Evolutionary conservation across 331 rosid species (phyloP).

Genomic region (Prunus yedoensis): DNA sequence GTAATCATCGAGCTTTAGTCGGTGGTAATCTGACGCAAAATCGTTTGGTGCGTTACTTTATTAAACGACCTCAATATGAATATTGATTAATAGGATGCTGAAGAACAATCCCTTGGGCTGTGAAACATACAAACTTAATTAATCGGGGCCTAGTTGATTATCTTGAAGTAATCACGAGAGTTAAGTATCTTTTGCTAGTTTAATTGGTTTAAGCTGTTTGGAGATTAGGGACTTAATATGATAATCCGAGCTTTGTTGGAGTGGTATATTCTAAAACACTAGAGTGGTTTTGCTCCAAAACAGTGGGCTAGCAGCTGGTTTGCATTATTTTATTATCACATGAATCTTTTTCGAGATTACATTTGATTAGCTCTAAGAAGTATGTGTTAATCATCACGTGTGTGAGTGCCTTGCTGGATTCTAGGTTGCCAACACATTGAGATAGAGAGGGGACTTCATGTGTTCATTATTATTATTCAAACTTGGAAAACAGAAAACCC

Average conservation of each 20-base stretch:
- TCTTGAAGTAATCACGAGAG: slow-evolving; percentile 14
- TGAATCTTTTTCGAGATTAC: background rate
- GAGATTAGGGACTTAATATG: background rate
- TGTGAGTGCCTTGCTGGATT: background rate
- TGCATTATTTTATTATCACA: slow-evolving; percentile 17
- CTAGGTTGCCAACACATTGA: background rate
- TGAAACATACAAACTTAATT: background rate
- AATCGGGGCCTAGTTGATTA: background rate
- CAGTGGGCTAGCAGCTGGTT: slow-evolving; percentile 40
- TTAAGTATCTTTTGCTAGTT: slow-evolving; percentile 1
- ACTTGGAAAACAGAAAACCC: no score
- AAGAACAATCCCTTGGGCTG: background rate
- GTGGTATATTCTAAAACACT: slow-evolving; percentile 1
- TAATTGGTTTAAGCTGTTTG: background rate
- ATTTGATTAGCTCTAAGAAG: slow-evolving; percentile 2
- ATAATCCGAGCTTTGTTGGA: slow-evolving; percentile 21
- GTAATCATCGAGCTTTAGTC: background rate
- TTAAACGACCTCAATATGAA: background rate
- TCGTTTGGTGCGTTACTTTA: background rate
- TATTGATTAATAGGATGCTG: background rate
- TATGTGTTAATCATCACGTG: background rate
- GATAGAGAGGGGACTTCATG: no score
- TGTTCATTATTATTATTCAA: no score
- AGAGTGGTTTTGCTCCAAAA: slow-evolving; percentile 44
- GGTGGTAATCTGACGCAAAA: background rate